A percentile compares a stretch with the other conserved stretches of the same genome.
Evolutionary conservation across 345 rosid genomes (phyloP).

Genomic region (Moricandia arvensis): DNA sequence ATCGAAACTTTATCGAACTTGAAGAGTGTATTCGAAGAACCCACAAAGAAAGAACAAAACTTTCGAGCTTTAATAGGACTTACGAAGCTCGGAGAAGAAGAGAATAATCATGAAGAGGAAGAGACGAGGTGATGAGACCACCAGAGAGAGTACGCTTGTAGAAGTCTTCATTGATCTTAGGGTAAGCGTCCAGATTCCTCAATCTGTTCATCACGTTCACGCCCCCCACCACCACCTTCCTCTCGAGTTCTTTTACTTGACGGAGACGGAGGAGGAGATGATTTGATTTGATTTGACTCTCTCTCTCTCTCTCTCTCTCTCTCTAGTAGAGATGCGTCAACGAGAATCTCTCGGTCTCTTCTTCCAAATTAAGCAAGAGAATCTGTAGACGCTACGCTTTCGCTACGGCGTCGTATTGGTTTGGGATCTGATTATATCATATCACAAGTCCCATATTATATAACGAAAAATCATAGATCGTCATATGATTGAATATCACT

Average conservation of each 20-base stretch:
- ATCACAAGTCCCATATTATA: neutral
- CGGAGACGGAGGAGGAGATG: neutral
- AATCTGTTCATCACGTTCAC: neutral
- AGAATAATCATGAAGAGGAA: neutral
- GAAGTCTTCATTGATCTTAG: neutral
- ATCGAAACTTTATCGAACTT: neutral
- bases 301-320: neutral
- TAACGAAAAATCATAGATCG: no score
- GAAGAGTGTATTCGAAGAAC: no score
- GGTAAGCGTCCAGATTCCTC: neutral
- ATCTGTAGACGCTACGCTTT: neutral
- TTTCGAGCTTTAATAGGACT: neutral
- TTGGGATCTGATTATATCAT: neutral
- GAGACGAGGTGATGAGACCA: neutral
- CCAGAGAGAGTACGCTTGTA: neutral
- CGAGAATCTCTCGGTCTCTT: neutral
- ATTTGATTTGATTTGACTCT: neutral
- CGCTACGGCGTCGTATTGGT: neutral
- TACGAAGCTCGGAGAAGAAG: neutral
- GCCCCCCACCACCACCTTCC: neutral
- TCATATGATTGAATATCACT: no score
- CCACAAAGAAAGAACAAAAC: neutral
- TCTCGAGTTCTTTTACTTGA: neutral
- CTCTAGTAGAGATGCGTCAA: neutral
- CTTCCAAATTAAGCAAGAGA: neutral